phyloP scores from a whole-genome alignment of 352 stramenopile genomes.

The Blastocystis sp. region DNA sequence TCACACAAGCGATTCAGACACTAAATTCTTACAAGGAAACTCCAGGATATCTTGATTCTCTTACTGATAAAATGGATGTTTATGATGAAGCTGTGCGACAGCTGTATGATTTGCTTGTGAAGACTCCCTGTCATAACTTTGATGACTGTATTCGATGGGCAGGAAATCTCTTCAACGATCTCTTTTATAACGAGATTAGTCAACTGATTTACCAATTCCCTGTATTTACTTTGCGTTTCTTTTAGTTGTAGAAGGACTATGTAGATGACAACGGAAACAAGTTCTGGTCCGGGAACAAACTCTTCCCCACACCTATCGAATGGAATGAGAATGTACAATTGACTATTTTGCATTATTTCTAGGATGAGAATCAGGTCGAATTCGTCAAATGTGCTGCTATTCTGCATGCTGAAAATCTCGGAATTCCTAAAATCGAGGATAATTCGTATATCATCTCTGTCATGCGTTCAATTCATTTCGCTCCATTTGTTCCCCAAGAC shows the following conservation, averaged over 20 bases:
- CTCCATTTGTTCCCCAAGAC: neutral
- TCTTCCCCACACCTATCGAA: slow-evolving; percentile 83
- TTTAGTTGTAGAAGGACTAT: slow-evolving; percentile 67
- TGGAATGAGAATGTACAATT: slow-evolving; percentile 85
- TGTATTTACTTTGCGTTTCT: neutral
- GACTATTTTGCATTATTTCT: slow-evolving; percentile 67
- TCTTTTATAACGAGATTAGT: slow-evolving; percentile 96
- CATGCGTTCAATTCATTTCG: neutral
- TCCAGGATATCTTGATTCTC: slow-evolving; percentile 65
- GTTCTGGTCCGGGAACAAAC: slow-evolving; percentile 96
- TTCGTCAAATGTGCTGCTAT: slow-evolving; percentile 91
- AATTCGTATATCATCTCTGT: neutral
- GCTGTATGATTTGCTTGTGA: slow-evolving; percentile 6
- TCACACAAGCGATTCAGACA: slow-evolving; percentile 91
- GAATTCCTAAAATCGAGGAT: slow-evolving; percentile 40
- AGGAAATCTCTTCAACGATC: slow-evolving; percentile 89
- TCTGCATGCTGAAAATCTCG: slow-evolving; percentile 77
- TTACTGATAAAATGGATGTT: slow-evolving; percentile 12
- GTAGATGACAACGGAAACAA: slow-evolving; percentile 86
- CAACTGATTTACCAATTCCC: slow-evolving; percentile 98
- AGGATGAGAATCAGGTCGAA: slow-evolving; percentile 70
- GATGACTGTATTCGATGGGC: slow-evolving; percentile 94
- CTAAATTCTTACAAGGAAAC: slow-evolving; percentile 84
- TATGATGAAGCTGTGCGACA: slow-evolving; percentile 17
- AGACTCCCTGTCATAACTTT: slow-evolving; percentile 71